These are phyloP conservation scores for Truncatella angustata DNA, from an alignment of 2,329 filamentous ascomycete species.

Conservation along the genomic window DNA sequence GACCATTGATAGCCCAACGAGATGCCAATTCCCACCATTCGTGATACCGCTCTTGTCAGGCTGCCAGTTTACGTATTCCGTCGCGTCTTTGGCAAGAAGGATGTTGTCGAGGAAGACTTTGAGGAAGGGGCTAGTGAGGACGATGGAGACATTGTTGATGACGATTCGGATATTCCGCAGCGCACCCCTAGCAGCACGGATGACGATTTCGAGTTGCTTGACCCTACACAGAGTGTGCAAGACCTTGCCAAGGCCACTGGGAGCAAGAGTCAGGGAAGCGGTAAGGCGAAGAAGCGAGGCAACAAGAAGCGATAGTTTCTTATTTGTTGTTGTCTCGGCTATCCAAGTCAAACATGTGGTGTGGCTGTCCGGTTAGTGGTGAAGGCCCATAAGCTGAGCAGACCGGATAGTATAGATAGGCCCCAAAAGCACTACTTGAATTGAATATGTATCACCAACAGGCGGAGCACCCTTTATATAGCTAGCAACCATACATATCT, in stretches of 20 bases:
- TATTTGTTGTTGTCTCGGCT: background rate
- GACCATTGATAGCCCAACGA: slow-evolving; percentile 63
- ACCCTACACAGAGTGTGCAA: slow-evolving; percentile 52
- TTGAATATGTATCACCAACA: too few species aligned
- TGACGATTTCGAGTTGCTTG: slow-evolving; percentile 62
- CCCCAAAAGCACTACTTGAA: too few species aligned
- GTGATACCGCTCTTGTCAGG: slow-evolving; percentile 78
- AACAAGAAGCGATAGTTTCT: slow-evolving; percentile 50
- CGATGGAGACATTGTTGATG: slow-evolving; percentile 36
- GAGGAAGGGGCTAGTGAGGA: slow-evolving; percentile 35
- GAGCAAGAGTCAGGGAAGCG: slow-evolving; percentile 38
- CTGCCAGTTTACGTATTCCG: slow-evolving; percentile 74
- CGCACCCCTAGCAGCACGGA: slow-evolving; percentile 53
- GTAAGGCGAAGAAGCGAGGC: slow-evolving; percentile 46
- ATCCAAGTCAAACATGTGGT: too few species aligned
- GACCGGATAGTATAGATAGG: too few species aligned
- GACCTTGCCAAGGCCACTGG: slow-evolving; percentile 50
- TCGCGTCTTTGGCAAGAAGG: slow-evolving; percentile 41
- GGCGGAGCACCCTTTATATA: too few species aligned
- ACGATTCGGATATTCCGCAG: slow-evolving; percentile 49
- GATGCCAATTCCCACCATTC: slow-evolving; percentile 72
- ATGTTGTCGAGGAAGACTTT: slow-evolving; percentile 28
- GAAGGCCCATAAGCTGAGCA: too few species aligned
- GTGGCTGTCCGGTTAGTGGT: too few species aligned
- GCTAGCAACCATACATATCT: too few species aligned